These are phyloP conservation scores for Cavenderia fasciculata DNA, from an alignment of 78 protist species.

Conservation along the genomic window DNA sequence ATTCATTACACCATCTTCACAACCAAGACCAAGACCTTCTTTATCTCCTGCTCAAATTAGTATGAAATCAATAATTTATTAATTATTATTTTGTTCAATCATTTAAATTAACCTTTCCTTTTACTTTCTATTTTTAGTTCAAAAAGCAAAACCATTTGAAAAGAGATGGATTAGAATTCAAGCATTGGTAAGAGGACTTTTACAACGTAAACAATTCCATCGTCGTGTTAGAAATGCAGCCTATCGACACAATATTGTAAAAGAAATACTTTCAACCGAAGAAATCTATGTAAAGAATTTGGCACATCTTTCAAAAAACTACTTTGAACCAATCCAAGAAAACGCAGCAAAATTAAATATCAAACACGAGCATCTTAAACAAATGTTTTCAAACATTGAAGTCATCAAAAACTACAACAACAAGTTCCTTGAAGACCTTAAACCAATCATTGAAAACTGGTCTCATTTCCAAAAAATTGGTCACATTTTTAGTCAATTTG, in stretches of 20 bases:
- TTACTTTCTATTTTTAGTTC: no score
- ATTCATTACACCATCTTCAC: neutral
- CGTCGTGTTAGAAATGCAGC: conserved; percentile 55
- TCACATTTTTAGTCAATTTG: conserved; percentile 56
- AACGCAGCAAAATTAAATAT: conserved; percentile 49
- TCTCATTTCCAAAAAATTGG: conserved; percentile 54
- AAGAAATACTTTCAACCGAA: conserved; percentile 57
- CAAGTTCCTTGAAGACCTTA: conserved; percentile 7
- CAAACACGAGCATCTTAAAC: conserved; percentile 41
- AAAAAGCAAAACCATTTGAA: conserved; percentile 48
- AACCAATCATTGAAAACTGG: conserved; percentile 54
- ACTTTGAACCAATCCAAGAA: conserved; percentile 46
- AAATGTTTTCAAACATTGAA: conserved; percentile 50
- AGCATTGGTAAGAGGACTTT: conserved; percentile 51
- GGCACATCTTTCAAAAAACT: conserved; percentile 3
- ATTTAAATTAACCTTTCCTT: no score
- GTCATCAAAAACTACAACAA: conserved; percentile 48
- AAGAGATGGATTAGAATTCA: conserved; percentile 67
- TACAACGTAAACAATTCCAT: conserved; percentile 18
- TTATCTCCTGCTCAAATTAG: conserved; percentile 17
- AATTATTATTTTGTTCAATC: no score
- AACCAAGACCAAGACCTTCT: neutral
- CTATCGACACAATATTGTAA: conserved; percentile 52
- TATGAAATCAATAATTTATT: no score
- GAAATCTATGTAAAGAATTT: conserved; percentile 30